Conservation (phyloP, 352 stramenopile genomes). For the Phytophthora lateralis region DNA sequence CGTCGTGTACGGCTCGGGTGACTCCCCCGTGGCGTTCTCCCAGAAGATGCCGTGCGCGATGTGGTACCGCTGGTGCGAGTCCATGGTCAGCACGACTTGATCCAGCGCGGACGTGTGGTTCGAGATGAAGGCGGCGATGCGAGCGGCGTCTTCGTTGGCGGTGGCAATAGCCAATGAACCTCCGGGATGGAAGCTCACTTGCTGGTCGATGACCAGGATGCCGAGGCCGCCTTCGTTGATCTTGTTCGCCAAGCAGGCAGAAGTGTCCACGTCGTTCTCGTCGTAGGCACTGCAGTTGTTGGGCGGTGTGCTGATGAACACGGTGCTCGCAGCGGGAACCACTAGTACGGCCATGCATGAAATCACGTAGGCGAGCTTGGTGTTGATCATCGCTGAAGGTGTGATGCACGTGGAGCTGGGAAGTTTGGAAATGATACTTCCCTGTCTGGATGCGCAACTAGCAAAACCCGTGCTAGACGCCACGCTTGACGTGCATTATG, state of each 20-base stretch:
- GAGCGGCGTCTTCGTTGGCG: constrained; percentile 84
- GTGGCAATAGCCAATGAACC: constrained; percentile 91
- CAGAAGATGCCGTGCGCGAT: constrained; percentile 96
- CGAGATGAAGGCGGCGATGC: constrained; percentile 87
- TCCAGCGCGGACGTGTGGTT: constrained; percentile 56
- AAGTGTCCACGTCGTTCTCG: constrained; percentile 22
- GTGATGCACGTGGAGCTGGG: not conserved
- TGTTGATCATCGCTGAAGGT: constrained; percentile 6
- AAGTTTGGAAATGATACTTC: constrained; percentile 7
- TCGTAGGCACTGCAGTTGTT: constrained; percentile 25
- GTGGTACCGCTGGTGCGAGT: constrained; percentile 94
- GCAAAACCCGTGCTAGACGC: not conserved
- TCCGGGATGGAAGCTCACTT: constrained; percentile 94
- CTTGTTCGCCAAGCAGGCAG: constrained; percentile 34
- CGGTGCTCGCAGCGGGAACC: not conserved
- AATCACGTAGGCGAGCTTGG: constrained; percentile 3
- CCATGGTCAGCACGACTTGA: constrained; percentile 93
- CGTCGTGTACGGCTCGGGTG: constrained; percentile 89
- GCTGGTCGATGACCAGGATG: constrained; percentile 94
- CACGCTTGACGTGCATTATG: constrained; percentile 2
- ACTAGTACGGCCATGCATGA: constrained; percentile 10
- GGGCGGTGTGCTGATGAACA: constrained; percentile 14
- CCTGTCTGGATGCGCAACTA: constrained; percentile 5
- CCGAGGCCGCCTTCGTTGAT: constrained; percentile 45
- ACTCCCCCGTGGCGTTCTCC: constrained; percentile 57